phyloP scores from a whole-genome alignment of 2,329 filamentous ascomycete genomes.

The Plenodomus lindquistii region DNA sequence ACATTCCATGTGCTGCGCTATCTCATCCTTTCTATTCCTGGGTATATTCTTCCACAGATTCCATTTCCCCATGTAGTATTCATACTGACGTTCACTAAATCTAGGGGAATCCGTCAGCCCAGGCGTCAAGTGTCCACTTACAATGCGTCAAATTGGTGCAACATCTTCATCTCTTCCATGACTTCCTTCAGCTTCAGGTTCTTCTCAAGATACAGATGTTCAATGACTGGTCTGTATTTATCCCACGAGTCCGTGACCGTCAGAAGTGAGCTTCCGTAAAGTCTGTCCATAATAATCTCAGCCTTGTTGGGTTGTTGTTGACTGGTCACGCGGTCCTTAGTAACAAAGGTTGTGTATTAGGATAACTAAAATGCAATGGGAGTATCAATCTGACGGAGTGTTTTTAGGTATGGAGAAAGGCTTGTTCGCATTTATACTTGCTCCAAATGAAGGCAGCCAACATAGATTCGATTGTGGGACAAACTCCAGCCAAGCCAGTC shows the following conservation, averaged over 20 bases:
- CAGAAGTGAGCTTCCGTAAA: too few species aligned
- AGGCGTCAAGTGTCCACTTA: too few species aligned
- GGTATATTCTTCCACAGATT: slow-evolving; percentile 31
- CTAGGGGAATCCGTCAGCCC: neutral
- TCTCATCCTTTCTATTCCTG: slow-evolving; percentile 22
- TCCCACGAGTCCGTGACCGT: slow-evolving; percentile 13
- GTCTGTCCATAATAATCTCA: neutral
- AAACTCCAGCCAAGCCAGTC: too few species aligned
- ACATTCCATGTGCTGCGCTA: slow-evolving; percentile 15
- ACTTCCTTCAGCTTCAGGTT: slow-evolving; percentile 14
- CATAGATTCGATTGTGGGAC: too few species aligned
- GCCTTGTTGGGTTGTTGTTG: too few species aligned
- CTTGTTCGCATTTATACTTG: too few species aligned
- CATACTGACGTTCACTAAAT: slow-evolving; percentile 37
- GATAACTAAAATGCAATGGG: too few species aligned
- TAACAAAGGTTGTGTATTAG: too few species aligned
- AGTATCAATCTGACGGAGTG: too few species aligned
- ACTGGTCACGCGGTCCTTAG: too few species aligned
- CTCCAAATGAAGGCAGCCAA: too few species aligned
- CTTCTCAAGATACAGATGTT: slow-evolving; percentile 14
- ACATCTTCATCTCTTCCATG: slow-evolving; percentile 9
- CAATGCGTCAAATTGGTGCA: slow-evolving; percentile 17
- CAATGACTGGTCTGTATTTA: slow-evolving; percentile 11
- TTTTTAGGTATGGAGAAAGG: too few species aligned
- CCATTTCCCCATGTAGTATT: slow-evolving; percentile 41